Evolutionary conservation across 257 asterid genomes (phyloP).

Genomic region (Jacaranda mimosifolia): DNA sequence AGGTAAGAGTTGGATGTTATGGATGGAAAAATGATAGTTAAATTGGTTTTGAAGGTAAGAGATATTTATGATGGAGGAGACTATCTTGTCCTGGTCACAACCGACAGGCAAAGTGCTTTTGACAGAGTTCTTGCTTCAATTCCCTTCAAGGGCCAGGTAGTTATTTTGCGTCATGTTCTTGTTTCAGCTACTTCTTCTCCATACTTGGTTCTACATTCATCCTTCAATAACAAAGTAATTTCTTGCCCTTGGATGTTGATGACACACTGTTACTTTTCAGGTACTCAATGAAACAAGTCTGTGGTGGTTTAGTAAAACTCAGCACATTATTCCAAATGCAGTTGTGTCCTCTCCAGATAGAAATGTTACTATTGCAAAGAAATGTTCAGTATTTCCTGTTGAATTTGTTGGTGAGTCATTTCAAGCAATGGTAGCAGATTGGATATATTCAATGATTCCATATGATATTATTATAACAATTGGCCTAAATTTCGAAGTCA

Average conservation of each 20-base stretch:
- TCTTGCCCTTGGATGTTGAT: constrained; percentile 13
- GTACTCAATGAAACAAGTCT: constrained; percentile 94
- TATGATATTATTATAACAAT: not conserved
- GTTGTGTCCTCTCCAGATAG: constrained; percentile 81
- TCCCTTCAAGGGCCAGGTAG: constrained; percentile 96
- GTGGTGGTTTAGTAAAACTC: constrained; percentile 91
- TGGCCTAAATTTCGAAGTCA: constrained; percentile 14
- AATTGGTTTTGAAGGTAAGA: constrained; percentile 73
- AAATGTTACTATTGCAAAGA: constrained; percentile 95
- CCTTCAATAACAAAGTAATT: constrained; percentile 17
- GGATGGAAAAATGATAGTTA: not conserved
- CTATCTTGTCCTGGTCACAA: constrained; percentile 84
- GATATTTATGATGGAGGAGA: constrained; percentile 92
- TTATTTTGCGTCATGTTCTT: not conserved
- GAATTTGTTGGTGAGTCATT: constrained; percentile 90
- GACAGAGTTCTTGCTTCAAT: constrained; percentile 94
- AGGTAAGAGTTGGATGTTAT: constrained; percentile 3
- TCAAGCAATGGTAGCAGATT: constrained; percentile 11
- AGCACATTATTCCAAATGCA: constrained; percentile 87
- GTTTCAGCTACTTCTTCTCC: constrained; percentile 1
- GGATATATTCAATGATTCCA: constrained; percentile 5
- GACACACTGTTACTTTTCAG: constrained; percentile 43
- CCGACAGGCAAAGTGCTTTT: constrained; percentile 96
- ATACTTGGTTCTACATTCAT: constrained; percentile 8
- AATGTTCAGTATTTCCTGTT: constrained; percentile 91